phyloP scores from a whole-genome alignment of 2,329 filamentous ascomycete genomes.

The Aspergillus sp. region DNA sequence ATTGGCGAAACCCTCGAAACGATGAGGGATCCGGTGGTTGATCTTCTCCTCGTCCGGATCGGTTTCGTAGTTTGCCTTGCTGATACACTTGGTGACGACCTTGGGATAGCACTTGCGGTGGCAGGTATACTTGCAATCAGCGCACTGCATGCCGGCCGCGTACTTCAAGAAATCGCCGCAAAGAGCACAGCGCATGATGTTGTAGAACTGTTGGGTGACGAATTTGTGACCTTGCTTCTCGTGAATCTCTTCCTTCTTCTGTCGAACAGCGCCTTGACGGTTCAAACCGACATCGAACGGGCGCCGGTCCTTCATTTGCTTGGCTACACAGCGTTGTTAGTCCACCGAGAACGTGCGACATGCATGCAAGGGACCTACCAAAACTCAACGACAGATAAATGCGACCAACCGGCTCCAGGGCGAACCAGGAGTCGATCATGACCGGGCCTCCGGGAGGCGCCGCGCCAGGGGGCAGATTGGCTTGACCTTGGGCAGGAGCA shows the following conservation, averaged over 20 bases:
- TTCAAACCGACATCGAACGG: slow-evolving; percentile 86
- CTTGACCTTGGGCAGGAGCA: slow-evolving; percentile 28
- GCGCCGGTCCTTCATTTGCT: slow-evolving; percentile 79
- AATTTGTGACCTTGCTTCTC: slow-evolving; percentile 99
- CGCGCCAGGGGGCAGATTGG: slow-evolving; percentile 24
- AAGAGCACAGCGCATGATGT: slow-evolving; percentile 98
- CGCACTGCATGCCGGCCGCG: slow-evolving; percentile 97
- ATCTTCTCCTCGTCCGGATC: slow-evolving; percentile 99
- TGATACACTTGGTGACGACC: slow-evolving; percentile 99
- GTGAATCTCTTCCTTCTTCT: slow-evolving; percentile 96
- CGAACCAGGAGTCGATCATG: slow-evolving; percentile 90
- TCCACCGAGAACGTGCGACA: not conserved
- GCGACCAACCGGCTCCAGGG: slow-evolving; percentile 86
- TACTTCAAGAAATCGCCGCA: slow-evolving; percentile 99
- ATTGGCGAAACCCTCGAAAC: slow-evolving; percentile 94
- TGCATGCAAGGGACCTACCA: slow-evolving; percentile 39
- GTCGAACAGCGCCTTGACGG: slow-evolving; percentile 91
- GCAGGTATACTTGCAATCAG: slow-evolving; percentile 99
- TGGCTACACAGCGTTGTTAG: slow-evolving; percentile 51
- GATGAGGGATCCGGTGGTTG: slow-evolving; percentile 97
- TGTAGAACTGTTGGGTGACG: slow-evolving; percentile 97
- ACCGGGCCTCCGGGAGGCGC: slow-evolving; percentile 30
- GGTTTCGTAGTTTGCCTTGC: slow-evolving; percentile 97
- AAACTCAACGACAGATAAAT: slow-evolving; percentile 92
- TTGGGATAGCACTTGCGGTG: slow-evolving; percentile 96